These are phyloP conservation scores for Boletus subcaerulescens DNA, from an alignment of 768 basidiomycete species.

Conservation along the genomic window DNA sequence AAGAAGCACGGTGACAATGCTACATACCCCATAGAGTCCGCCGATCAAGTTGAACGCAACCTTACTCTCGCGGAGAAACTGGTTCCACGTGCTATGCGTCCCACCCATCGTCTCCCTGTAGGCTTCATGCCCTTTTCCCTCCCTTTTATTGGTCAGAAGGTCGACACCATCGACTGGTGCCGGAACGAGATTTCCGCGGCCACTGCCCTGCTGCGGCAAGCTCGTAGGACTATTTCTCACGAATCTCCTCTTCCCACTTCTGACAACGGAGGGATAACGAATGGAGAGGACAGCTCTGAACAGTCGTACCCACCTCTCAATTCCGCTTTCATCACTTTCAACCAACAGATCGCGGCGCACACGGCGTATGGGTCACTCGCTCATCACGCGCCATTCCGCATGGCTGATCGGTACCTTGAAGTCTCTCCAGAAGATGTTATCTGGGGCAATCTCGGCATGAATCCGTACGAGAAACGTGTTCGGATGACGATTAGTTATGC, in stretches of 20 bases:
- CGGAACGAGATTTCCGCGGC: slow-evolving; percentile 66
- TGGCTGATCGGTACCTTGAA: slow-evolving; percentile 75
- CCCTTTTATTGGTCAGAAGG: slow-evolving; percentile 77
- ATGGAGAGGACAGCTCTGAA: slow-evolving; percentile 7
- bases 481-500: slow-evolving; percentile 68
- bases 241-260: slow-evolving; percentile 20
- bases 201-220: slow-evolving; percentile 50
- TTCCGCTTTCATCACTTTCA: slow-evolving; percentile 88
- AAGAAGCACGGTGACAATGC: slow-evolving; percentile 39
- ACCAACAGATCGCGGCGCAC: slow-evolving; percentile 90
- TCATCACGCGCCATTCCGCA: slow-evolving; percentile 81
- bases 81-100: slow-evolving; percentile 72
- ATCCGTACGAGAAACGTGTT: slow-evolving; percentile 80
- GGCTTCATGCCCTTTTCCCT: slow-evolving; percentile 55
- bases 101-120: slow-evolving; percentile 65
- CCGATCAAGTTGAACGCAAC: slow-evolving; percentile 29
- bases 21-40: slow-evolving; percentile 15
- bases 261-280: slow-evolving; percentile 7
- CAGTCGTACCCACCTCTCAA: slow-evolving; percentile 56
- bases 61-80: slow-evolving; percentile 44
- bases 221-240: slow-evolving; percentile 31
- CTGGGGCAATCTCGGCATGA: slow-evolving; percentile 86
- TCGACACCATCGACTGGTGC: slow-evolving; percentile 92
- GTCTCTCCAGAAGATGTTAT: slow-evolving; percentile 87
- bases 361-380: slow-evolving; percentile 71